phyloP scores from a whole-genome alignment of 2,329 filamentous ascomycete genomes.

The Clarireedia homoeocarpa region DNA sequence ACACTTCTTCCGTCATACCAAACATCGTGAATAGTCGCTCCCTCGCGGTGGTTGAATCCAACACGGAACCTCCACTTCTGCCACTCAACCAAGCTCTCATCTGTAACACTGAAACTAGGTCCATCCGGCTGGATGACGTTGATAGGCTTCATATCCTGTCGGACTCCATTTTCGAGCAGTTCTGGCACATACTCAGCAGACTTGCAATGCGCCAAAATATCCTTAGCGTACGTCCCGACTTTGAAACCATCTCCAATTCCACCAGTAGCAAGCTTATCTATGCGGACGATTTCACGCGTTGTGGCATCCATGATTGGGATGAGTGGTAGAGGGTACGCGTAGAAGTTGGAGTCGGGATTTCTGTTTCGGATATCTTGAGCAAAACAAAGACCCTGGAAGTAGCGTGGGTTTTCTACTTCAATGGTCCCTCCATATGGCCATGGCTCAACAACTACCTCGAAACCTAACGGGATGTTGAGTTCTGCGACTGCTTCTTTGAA shows the following conservation, averaged over 20 bases:
- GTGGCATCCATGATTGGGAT: slow-evolving; percentile 40
- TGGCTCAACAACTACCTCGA: slow-evolving; percentile 44
- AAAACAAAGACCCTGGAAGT: slow-evolving; percentile 47
- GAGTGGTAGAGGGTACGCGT: slow-evolving; percentile 42
- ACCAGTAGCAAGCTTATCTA: slow-evolving; percentile 38
- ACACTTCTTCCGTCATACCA: slow-evolving; percentile 51
- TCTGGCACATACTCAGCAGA: slow-evolving; percentile 33
- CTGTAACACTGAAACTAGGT: slow-evolving; percentile 47
- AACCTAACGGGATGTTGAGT: slow-evolving; percentile 45
- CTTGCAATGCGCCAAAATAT: slow-evolving; percentile 36
- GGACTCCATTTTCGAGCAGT: slow-evolving; percentile 32
- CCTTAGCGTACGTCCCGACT: slow-evolving; percentile 35
- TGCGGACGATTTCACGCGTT: slow-evolving; percentile 38
- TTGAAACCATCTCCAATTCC: slow-evolving; percentile 33
- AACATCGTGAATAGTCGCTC: slow-evolving; percentile 53
- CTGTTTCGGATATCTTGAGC: slow-evolving; percentile 33
- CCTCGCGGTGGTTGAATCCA: slow-evolving; percentile 52
- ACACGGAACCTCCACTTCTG: slow-evolving; percentile 56
- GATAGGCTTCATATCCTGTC: slow-evolving; percentile 48
- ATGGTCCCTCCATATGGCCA: slow-evolving; percentile 46
- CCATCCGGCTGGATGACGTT: slow-evolving; percentile 57
- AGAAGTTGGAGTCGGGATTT: slow-evolving; percentile 35
- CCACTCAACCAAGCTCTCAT: slow-evolving; percentile 38
- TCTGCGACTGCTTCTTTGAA: slow-evolving; percentile 1
- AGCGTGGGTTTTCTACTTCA: slow-evolving; percentile 38